A percentile compares a stretch with the other conserved stretches of the same genome.
Evolutionary conservation across 2,329 filamentous ascomycete genomes (phyloP).

Genomic region (Paraphaeosphaeria minitans): DNA sequence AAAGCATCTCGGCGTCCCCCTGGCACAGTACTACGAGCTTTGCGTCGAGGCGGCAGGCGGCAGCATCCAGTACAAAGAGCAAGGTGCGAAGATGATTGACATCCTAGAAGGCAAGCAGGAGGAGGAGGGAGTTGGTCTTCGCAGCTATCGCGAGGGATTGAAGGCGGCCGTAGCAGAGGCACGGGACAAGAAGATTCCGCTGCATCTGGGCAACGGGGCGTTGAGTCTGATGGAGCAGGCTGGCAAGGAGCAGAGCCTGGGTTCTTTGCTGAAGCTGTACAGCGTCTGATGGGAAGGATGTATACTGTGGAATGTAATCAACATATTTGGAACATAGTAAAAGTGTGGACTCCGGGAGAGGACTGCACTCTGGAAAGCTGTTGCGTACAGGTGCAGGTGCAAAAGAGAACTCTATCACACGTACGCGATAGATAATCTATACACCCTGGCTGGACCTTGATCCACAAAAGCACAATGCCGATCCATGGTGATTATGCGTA

Average conservation of each 20-base stretch:
- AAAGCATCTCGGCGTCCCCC: constrained; percentile 44
- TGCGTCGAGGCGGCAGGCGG: constrained; percentile 46
- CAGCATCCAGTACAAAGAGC: constrained; percentile 41
- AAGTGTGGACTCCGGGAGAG: background rate
- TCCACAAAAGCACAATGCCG: background rate
- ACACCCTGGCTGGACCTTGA: too few species aligned
- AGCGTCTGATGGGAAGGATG: constrained; percentile 9
- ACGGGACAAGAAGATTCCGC: constrained; percentile 42
- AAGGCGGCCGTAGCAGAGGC: constrained; percentile 39
- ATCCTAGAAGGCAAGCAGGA: constrained; percentile 37
- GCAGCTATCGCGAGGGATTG: constrained; percentile 29
- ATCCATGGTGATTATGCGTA: background rate
- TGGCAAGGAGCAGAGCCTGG: constrained; percentile 28
- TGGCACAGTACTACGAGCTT: constrained; percentile 44
- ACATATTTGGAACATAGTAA: background rate
- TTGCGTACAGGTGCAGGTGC: too few species aligned
- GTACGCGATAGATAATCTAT: too few species aligned
- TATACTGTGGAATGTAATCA: background rate
- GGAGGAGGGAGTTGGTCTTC: constrained; percentile 23
- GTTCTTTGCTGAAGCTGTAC: constrained; percentile 32
- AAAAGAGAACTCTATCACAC: too few species aligned
- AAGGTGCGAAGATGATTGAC: constrained; percentile 39
- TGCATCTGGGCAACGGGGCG: constrained; percentile 41
- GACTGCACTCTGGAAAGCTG: background rate
- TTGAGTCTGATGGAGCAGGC: constrained; percentile 38